Conservation (phyloP, 257 asterid genomes). For the Cordia subcordata region DNA sequence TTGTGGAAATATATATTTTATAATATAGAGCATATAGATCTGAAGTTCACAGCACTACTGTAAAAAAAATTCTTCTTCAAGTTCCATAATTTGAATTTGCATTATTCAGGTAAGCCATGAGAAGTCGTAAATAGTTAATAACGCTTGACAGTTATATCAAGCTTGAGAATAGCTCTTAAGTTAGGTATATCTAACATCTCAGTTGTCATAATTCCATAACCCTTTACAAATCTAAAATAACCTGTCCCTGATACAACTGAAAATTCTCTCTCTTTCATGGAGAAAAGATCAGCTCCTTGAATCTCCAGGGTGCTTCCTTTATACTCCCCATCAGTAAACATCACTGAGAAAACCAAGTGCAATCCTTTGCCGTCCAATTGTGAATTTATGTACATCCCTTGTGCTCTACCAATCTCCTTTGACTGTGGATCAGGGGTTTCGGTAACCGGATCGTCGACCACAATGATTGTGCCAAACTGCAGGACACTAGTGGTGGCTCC, state of each 20-base stretch:
- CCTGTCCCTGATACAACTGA: constrained; percentile 46
- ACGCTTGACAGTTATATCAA: constrained; percentile 37
- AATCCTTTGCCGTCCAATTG: constrained; percentile 43
- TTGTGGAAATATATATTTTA: too few relatives aligned
- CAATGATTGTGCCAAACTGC: constrained; percentile 39
- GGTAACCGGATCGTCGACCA: constrained; percentile 44
- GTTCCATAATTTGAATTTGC: too few relatives aligned
- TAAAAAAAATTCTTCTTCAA: too few relatives aligned
- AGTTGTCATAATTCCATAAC: constrained; percentile 50
- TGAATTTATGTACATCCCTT: constrained; percentile 48
- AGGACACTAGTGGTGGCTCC: constrained; percentile 28
- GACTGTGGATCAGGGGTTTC: constrained; percentile 35
- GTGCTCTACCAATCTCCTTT: constrained; percentile 43
- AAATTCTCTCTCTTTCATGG: constrained; percentile 36
- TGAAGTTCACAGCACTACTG: too few relatives aligned
- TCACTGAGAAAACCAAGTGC: constrained; percentile 39
- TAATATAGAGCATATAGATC: too few relatives aligned
- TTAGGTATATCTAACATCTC: constrained; percentile 29
- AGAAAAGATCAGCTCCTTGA: constrained; percentile 41
- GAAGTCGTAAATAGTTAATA: constrained; percentile 2
- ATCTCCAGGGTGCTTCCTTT: constrained; percentile 46
- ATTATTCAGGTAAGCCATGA: background rate
- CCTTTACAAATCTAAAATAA: constrained; percentile 36
- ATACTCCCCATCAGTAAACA: constrained; percentile 39
- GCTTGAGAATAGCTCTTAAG: constrained; percentile 41